phyloP scores from a whole-genome alignment of 371 early-diverging fungal genomes.

The Mortierella sp. region DNA sequence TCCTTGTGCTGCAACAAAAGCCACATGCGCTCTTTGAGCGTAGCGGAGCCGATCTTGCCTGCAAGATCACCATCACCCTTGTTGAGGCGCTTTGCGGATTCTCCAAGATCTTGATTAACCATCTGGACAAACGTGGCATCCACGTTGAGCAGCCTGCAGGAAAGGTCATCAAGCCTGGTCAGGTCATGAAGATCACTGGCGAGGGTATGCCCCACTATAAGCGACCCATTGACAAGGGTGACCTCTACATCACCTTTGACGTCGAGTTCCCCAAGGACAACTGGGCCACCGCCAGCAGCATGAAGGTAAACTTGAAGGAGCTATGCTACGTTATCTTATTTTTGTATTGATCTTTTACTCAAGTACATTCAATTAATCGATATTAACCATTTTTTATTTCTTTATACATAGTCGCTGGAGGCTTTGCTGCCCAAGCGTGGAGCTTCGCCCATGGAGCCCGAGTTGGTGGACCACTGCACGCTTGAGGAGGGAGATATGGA shows the following conservation, averaged over 20 bases:
- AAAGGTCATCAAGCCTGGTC: conserved; percentile 89
- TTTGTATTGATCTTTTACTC: background rate
- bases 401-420: conserved; percentile 62
- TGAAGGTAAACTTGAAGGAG: conserved; percentile 27
- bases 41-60: conserved; percentile 82
- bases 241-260: conserved; percentile 93
- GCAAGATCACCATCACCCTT: conserved; percentile 86
- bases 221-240: conserved; percentile 91
- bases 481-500: conserved; percentile 81
- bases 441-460: conserved; percentile 61
- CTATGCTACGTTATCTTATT: too few species aligned
- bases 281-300: conserved; percentile 68
- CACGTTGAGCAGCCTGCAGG: conserved; percentile 91
- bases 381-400: background rate
- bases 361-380: background rate
- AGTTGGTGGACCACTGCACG: conserved; percentile 72
- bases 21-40: conserved; percentile 85
- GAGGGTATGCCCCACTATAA: conserved; percentile 98
- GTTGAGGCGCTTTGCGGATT: conserved; percentile 97
- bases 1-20: conserved; percentile 88
- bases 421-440: conserved; percentile 76
- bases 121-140: conserved; percentile 94
- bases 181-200: conserved; percentile 83
- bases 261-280: conserved; percentile 93
- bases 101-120: conserved; percentile 81